Evolutionary conservation across 495 filamentous ascomycete species (phyloP), one percentile per base, ranked within the genome.

Genomic region (Neurospora cerealis): DNA sequence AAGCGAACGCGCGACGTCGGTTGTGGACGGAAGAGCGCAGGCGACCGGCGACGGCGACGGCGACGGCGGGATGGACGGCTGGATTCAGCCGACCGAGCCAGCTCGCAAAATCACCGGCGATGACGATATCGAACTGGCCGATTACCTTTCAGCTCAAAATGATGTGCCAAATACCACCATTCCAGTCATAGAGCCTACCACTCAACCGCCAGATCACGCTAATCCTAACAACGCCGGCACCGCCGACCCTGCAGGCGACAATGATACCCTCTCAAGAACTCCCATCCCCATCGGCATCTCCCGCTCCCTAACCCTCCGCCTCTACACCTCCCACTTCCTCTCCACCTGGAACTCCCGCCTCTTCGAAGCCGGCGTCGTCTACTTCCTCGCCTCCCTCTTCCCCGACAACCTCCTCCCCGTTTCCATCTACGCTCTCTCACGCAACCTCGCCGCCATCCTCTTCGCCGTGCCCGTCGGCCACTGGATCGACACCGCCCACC

Each of bases 261-360:
- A 54, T 62, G 54, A 62, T 24, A n/a, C 8, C 46, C 21, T 28
- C 7, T 34, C 28, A 62, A 62, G 0, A 2, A 5, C 54, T 60
- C 48, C 54, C 24, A 62, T 62, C 13, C 46, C 46, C 10, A 54
- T 54, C 10, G 48, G 54, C 3, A 62, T 62, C 28, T 34, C 28
- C 28, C 54, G 1, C 54, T 62, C 54, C 54, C 54, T 81, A 60
- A 75, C 81, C 8, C 74, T 66, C 69, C 82, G 78, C 13, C 84
- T 83, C 28, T 83, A 83, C 70, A 41, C 37, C 0, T 83, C 90
- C 0, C 91, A 93, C 78, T 85, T 87, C 72, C 84, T 92, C 2
- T 92, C 90, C 7, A 88, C 90, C 70, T 93, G 90, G 91, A 93
- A 92, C 75, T 89, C 90, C 3, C 86, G 91, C 60, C 81, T 88